phyloP scores from a whole-genome alignment of 1,139 yeast genomes.

The Neolecta irregularis region DNA sequence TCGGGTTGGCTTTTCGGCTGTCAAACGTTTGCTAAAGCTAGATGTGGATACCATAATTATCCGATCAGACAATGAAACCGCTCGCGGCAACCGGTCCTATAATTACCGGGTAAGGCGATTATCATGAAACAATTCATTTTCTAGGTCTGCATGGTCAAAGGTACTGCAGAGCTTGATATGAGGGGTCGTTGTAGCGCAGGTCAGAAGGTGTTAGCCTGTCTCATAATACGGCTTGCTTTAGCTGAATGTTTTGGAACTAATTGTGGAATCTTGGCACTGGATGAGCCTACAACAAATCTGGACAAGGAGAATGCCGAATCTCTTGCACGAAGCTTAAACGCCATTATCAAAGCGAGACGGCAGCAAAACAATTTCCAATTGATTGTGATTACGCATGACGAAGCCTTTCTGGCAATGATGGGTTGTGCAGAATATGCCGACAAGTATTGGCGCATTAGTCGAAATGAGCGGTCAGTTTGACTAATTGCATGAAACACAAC shows the following conservation, averaged over 20 bases:
- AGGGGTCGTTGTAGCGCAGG: slow-evolving; percentile 98
- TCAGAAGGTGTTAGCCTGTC: slow-evolving; percentile 86
- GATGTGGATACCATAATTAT: slow-evolving; percentile 87
- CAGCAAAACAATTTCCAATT: slow-evolving; percentile 80
- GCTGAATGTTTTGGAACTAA: slow-evolving; percentile 93
- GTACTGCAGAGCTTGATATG: slow-evolving; percentile 88
- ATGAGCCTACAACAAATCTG: slow-evolving; percentile 93
- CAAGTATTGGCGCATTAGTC: slow-evolving; percentile 63
- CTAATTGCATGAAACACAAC: slow-evolving; percentile 43
- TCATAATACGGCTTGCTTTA: slow-evolving; percentile 75
- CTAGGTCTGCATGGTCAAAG: slow-evolving; percentile 70
- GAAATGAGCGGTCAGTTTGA: slow-evolving; percentile 71
- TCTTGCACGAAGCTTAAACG: slow-evolving; percentile 63
- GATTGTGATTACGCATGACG: slow-evolving; percentile 92
- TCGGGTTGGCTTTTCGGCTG: too few species aligned
- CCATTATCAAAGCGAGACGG: slow-evolving; percentile 58
- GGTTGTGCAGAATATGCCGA: slow-evolving; percentile 79
- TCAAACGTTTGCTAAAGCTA: too few species aligned
- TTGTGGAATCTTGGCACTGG: slow-evolving; percentile 90
- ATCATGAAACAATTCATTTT: slow-evolving; percentile 8
- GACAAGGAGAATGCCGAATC: slow-evolving; percentile 83
- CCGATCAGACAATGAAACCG: slow-evolving; percentile 57
- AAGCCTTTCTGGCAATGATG: slow-evolving; percentile 71
- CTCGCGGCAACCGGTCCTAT: slow-evolving; percentile 55
- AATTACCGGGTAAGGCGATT: slow-evolving; percentile 48